Conservation (phyloP, 208 protist species). For the Kentomonas sorsogonicus region DNA sequence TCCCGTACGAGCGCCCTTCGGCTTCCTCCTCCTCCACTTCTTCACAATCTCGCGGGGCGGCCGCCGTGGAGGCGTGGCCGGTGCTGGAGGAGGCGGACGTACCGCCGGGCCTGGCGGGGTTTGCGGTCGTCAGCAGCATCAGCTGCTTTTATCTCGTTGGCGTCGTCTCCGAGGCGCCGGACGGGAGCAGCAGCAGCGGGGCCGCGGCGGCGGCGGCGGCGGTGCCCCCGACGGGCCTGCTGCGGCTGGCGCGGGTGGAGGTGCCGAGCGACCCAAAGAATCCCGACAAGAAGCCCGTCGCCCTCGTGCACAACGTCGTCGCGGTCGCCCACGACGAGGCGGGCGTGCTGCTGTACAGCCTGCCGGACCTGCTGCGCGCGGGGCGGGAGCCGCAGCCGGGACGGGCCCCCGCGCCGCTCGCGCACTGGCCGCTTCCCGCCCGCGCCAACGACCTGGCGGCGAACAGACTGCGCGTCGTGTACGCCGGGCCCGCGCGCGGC, state of each 20-base stretch:
- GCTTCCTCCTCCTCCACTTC: background rate
- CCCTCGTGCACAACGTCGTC: conserved; percentile 42
- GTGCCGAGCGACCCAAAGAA: conserved; percentile 59
- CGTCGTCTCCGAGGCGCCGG: conserved; percentile 18
- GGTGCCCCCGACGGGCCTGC: conserved; percentile 17
- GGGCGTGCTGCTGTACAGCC: conserved; percentile 43
- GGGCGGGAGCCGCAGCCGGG: conserved; percentile 4
- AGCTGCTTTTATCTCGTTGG: conserved; percentile 52
- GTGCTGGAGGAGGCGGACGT: conserved; percentile 5
- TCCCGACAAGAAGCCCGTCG: conserved; percentile 84
- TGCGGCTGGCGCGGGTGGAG: conserved; percentile 36
- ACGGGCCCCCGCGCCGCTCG: conserved; percentile 27
- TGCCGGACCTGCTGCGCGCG: conserved; percentile 36
- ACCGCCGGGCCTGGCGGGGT: conserved; percentile 34
- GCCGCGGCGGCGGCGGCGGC: too few relatives aligned
- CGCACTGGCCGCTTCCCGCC: conserved; percentile 47
- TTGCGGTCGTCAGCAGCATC: conserved; percentile 71
- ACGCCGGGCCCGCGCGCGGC: conserved; percentile 17
- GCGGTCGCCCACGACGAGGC: conserved; percentile 71
- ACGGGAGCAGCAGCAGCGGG: too few relatives aligned
- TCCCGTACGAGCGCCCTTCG: conserved; percentile 25
- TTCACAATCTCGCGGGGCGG: background rate
- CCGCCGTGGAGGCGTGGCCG: background rate
- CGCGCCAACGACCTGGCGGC: conserved; percentile 75
- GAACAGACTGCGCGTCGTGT: conserved; percentile 52